Conservation (phyloP, 805 yeast species). For the Saccharomyces kudriavzevii region DNA sequence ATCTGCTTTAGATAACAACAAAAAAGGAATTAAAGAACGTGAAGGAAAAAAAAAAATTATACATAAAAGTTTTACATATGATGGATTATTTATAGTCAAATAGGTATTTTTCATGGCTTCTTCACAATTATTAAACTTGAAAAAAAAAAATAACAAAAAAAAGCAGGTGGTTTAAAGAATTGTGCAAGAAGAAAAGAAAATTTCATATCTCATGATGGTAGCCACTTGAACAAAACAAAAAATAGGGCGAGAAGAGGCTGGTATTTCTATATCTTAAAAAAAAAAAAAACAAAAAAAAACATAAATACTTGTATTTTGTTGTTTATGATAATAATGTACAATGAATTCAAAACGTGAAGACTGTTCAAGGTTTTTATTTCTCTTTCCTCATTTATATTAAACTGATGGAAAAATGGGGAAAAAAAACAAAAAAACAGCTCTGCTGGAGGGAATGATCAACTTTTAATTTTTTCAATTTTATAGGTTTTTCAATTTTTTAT, state of each 20-base stretch:
- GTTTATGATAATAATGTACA: background rate
- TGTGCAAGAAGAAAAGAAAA: background rate
- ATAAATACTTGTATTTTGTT: background rate
- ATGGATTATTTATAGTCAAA: background rate
- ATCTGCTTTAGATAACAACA: background rate
- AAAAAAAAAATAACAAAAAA: background rate
- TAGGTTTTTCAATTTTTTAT: background rate
- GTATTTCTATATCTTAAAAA: background rate
- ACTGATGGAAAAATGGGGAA: background rate
- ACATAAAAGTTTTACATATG: background rate
- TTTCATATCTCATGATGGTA: background rate
- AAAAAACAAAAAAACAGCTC: background rate
- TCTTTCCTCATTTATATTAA: background rate
- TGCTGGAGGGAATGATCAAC: background rate
- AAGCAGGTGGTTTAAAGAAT: background rate
- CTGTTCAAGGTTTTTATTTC: background rate
- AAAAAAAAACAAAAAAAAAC: background rate
- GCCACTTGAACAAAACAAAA: background rate
- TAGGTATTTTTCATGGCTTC: background rate
- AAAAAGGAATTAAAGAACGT: background rate
- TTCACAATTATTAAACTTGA: background rate
- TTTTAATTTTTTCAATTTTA: background rate
- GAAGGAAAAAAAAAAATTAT: background rate
- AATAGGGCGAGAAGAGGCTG: background rate
- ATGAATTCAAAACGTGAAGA: background rate